Evolutionary conservation across 192 early-diverging fungal species (phyloP).

Genomic region (Polychytrium aggregatum): DNA sequence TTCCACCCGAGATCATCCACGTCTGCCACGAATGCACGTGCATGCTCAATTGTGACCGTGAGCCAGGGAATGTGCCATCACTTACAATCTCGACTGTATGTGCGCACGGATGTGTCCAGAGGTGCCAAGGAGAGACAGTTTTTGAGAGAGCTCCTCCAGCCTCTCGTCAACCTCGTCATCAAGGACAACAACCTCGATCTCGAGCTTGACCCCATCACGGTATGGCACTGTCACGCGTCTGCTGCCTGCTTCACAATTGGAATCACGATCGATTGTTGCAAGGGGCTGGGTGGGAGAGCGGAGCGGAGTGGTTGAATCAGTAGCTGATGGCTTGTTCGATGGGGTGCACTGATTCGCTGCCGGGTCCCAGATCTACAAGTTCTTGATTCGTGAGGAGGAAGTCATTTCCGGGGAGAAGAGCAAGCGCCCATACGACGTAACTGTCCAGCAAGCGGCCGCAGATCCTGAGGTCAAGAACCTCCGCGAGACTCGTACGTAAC

Average conservation of each 20-base stretch:
- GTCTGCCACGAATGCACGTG: no score
- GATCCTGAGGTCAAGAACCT: constrained; percentile 55
- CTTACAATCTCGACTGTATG: no score
- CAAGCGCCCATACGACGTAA: constrained; percentile 60
- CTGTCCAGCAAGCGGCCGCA: constrained; percentile 64
- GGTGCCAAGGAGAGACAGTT: constrained; percentile 92
- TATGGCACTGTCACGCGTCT: no score
- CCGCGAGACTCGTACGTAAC: constrained; percentile 23
- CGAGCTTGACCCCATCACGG: constrained; percentile 67
- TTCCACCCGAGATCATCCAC: no score
- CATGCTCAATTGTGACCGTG: no score
- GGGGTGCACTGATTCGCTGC: no score
- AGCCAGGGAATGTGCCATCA: no score
- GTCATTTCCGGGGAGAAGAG: constrained; percentile 73
- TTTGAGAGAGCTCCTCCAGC: constrained; percentile 71
- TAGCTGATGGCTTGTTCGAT: no score
- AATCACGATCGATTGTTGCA: no score
- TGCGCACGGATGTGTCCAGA: no score
- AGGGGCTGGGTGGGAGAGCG: no score
- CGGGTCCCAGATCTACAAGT: constrained; percentile 70
- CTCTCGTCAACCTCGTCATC: constrained; percentile 69
- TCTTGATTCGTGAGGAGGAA: constrained; percentile 82
- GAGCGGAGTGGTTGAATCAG: no score
- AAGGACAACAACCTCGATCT: constrained; percentile 69
- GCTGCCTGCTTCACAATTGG: not conserved